phyloP scores from a whole-genome alignment of 352 stramenopile species.

The Globisporangium takayamanum region DNA sequence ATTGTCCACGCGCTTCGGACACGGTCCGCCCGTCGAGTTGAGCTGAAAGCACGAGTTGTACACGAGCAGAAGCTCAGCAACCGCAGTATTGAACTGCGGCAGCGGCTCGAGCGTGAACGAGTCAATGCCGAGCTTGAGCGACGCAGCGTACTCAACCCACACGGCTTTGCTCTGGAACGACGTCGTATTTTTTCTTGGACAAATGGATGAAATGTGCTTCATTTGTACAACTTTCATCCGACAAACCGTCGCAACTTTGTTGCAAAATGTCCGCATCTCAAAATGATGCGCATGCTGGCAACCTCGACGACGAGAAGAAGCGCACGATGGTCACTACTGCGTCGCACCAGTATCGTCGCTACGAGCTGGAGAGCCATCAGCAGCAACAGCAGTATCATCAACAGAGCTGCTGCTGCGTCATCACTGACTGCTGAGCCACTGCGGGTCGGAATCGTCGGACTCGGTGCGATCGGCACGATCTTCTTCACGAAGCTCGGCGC shows the following conservation, averaged over 20 bases:
- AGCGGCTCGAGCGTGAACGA: conserved; percentile 7
- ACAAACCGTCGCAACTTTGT: no score
- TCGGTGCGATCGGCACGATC: conserved; percentile 69
- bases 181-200: neutral
- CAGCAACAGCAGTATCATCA: neutral
- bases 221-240: no score
- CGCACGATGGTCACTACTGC: neutral
- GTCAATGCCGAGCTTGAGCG: conserved; percentile 7
- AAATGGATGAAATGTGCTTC: no score
- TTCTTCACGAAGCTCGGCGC: conserved; percentile 51
- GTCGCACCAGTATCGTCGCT: no score
- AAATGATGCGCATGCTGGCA: no score
- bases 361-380: no score
- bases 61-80: conserved; percentile 1
- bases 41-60: conserved; percentile 14
- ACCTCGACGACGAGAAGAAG: no score
- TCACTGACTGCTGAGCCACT: conserved; percentile 7
- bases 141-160: conserved; percentile 21
- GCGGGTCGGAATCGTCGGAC: conserved; percentile 50
- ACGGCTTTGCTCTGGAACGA: conserved; percentile 21
- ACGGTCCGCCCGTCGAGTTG: conserved; percentile 6
- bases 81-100: conserved; percentile 4
- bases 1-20: no score
- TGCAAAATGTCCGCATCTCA: no score
- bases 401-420: neutral